Percentiles rank a stretch among this genome's conserved stretches.
Conservation (phyloP, 805 yeast genomes). For the Candida easanensis region DNA sequence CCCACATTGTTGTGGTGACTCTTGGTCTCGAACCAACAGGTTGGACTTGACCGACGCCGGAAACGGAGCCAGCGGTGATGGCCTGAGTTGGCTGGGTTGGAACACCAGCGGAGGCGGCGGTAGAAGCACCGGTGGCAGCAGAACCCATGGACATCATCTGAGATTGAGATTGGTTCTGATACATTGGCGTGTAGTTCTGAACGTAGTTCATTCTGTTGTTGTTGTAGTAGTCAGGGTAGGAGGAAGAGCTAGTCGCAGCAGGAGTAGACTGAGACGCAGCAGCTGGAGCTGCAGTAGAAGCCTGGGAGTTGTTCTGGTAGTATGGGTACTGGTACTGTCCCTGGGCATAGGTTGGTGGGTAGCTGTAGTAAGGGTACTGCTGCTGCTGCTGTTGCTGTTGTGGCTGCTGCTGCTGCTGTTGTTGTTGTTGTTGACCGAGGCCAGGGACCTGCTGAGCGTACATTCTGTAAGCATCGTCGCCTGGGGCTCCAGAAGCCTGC, state of each 20-base stretch:
- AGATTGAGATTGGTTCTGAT: conserved; percentile 14
- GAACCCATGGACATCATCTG: conserved; percentile 8
- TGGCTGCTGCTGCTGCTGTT: conserved; percentile 4
- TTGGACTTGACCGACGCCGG: conserved; percentile 29
- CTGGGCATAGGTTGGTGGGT: conserved; percentile 7
- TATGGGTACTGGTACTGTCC: conserved; percentile 25
- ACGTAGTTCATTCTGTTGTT: conserved; percentile 26
- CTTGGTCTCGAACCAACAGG: conserved; percentile 43
- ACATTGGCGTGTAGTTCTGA: conserved; percentile 24
- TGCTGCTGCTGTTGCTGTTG: conserved; percentile 5
- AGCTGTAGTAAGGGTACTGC: conserved; percentile 9
- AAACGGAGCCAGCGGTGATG: conserved; percentile 11
- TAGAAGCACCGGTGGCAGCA: conserved; percentile 13
- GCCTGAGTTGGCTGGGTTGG: conserved; percentile 12
- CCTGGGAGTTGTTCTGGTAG: conserved; percentile 17
- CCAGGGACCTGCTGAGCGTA: not conserved
- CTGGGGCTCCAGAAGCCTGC: not conserved
- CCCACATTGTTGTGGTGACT: conserved; percentile 88
- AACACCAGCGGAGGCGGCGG: conserved; percentile 5
- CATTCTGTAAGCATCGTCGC: conserved; percentile 19
- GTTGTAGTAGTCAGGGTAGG: conserved; percentile 23
- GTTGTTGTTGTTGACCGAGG: conserved; percentile 10
- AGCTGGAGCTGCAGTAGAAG: conserved; percentile 1
- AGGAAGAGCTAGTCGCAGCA: conserved; percentile 9
- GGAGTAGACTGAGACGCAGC: not conserved